These are phyloP conservation scores for Marvania coccoides DNA, from an alignment of 139 green algal genomes.

Conservation along the genomic window DNA sequence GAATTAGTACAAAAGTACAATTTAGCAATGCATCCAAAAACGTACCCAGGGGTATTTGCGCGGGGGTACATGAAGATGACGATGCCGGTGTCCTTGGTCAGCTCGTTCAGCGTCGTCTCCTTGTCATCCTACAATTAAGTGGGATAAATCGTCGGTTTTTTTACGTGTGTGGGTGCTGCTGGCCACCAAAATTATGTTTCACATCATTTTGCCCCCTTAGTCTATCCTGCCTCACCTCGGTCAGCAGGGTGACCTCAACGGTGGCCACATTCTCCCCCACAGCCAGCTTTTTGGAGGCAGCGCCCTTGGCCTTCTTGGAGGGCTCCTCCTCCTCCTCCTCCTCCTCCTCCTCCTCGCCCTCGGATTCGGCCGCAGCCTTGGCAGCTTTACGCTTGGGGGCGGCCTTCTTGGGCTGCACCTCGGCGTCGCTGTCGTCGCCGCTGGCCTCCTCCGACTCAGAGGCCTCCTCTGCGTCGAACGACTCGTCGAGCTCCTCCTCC, in stretches of 20 bases:
- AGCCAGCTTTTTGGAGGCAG: not conserved
- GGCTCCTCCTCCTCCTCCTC: not conserved
- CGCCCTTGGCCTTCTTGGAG: constrained; percentile 14
- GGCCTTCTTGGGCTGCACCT: no score
- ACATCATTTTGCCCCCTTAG: not conserved
- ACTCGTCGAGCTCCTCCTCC: no score
- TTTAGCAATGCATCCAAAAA: no score
- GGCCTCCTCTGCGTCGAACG: no score
- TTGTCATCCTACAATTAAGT: not conserved
- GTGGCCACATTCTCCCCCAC: constrained; percentile 6
- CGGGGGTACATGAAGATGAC: constrained; percentile 42
- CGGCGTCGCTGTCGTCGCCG: no score
- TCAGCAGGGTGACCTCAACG: constrained; percentile 4
- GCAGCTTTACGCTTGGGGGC: constrained; percentile 17
- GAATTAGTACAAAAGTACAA: no score
- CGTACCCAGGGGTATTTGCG: constrained; percentile 20
- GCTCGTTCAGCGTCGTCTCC: constrained; percentile 3
- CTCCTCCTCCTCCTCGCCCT: not conserved
- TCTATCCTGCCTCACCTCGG: constrained; percentile 22
- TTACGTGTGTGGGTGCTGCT: not conserved
- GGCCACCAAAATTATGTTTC: no score
- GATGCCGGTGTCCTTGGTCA: constrained; percentile 12
- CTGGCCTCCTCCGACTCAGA: no score
- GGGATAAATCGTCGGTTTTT: not conserved
- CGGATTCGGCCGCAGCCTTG: not conserved